Conservation (phyloP, 2,329 filamentous ascomycete species). For the Nectriaceae sp. region DNA sequence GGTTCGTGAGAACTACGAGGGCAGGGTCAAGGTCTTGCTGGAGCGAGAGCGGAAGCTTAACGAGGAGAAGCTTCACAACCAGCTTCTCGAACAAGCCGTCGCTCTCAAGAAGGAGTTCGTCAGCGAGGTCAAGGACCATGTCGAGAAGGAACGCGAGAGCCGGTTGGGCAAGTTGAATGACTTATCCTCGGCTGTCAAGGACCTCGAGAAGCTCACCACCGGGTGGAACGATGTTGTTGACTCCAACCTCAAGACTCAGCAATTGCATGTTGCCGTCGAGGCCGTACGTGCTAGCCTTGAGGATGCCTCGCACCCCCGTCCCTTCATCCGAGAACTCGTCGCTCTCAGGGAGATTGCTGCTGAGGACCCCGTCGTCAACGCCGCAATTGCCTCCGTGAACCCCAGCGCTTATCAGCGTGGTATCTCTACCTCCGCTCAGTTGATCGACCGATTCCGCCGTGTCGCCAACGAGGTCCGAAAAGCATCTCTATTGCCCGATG, state of each 20-base stretch:
- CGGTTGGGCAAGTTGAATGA: constrained; percentile 84
- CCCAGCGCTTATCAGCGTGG: constrained; percentile 91
- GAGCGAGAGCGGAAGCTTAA: constrained; percentile 78
- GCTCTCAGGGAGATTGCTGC: constrained; percentile 90
- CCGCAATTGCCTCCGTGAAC: constrained; percentile 95
- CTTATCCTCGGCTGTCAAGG: constrained; percentile 73
- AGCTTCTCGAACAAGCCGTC: constrained; percentile 87
- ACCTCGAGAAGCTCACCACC: constrained; percentile 83
- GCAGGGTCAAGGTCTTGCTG: constrained; percentile 76
- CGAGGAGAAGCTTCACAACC: constrained; percentile 81
- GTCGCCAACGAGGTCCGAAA: constrained; percentile 93
- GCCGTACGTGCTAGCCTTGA: constrained; percentile 84
- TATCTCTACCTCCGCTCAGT: constrained; percentile 77
- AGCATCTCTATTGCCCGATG: constrained; percentile 86
- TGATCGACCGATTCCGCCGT: constrained; percentile 94
- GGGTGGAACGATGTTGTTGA: constrained; percentile 93
- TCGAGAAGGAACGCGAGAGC: constrained; percentile 85
- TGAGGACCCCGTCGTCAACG: constrained; percentile 83
- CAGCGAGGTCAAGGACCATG: constrained; percentile 73
- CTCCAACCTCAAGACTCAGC: constrained; percentile 87
- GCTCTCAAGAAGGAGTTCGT: constrained; percentile 84
- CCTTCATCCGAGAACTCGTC: constrained; percentile 90
- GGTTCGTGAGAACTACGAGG: constrained; percentile 75
- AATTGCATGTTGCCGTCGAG: constrained; percentile 94
- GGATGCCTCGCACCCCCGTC: constrained; percentile 68